Evolutionary conservation across 768 basidiomycete genomes (phyloP).

Genomic region (Mycena indigotica): DNA sequence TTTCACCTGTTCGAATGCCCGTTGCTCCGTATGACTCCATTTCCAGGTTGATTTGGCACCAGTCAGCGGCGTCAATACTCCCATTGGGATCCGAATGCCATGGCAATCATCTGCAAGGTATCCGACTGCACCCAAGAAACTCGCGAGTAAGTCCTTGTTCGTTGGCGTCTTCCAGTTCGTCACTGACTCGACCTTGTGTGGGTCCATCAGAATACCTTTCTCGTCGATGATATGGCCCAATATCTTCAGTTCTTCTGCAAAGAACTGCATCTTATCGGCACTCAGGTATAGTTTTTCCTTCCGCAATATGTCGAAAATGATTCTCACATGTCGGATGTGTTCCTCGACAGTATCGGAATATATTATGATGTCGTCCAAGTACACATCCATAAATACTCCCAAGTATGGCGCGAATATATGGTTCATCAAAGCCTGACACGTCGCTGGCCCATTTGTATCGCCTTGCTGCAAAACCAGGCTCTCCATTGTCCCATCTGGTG

Average conservation of each 20-base stretch:
- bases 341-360: conserved; percentile 41
- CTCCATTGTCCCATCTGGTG: conserved; percentile 38
- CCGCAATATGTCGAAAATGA: conserved; percentile 35
- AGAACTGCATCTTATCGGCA: conserved; percentile 35
- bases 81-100: conserved; percentile 42
- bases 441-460: conserved; percentile 31
- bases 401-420: conserved; percentile 37
- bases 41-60: conserved; percentile 27
- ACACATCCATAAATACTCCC: conserved; percentile 36
- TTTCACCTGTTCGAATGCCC: conserved; percentile 42
- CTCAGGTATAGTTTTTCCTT: conserved; percentile 41
- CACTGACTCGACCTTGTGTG: conserved; percentile 42
- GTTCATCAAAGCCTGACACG: conserved; percentile 47
- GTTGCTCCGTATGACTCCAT: conserved; percentile 32
- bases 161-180: conserved; percentile 39
- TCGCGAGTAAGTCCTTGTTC: conserved; percentile 35
- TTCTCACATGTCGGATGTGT: conserved; percentile 34
- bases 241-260: conserved; percentile 32
- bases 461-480: conserved; percentile 37
- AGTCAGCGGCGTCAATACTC: conserved; percentile 29
- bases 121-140: conserved; percentile 35
- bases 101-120: conserved; percentile 39
- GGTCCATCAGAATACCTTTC: conserved; percentile 46
- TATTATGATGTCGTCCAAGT: conserved; percentile 41
- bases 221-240: conserved; percentile 38